Percentiles rank a stretch among this genome's conserved stretches.
These are phyloP conservation scores for Colletotrichum tofieldiae DNA, from an alignment of 2,329 filamentous ascomycete genomes.

Conservation along the genomic window DNA sequence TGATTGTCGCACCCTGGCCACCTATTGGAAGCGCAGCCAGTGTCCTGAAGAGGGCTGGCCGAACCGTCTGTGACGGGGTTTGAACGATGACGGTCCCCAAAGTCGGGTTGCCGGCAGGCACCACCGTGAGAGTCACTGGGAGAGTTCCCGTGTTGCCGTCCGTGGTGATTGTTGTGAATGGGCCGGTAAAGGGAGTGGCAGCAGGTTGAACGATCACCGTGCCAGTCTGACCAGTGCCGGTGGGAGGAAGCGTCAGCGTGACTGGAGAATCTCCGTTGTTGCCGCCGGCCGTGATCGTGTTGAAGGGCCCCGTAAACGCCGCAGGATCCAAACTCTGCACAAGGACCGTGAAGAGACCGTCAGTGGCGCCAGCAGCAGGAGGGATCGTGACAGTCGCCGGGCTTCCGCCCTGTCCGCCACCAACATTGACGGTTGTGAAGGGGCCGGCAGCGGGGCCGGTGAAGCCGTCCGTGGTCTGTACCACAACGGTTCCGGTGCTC, in stretches of 20 bases:
- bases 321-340: constrained; percentile 17
- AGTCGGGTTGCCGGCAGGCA: constrained; percentile 25
- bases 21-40: constrained; percentile 21
- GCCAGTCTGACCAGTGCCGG: constrained; percentile 17
- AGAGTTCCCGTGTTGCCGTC: constrained; percentile 28
- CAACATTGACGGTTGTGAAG: constrained; percentile 21
- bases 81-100: constrained; percentile 36
- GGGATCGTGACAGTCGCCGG: constrained; percentile 29
- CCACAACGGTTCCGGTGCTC: constrained; percentile 25
- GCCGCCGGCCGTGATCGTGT: constrained; percentile 33
- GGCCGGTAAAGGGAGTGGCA: constrained; percentile 25
- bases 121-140: constrained; percentile 23
- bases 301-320: constrained; percentile 17
- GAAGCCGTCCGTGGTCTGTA: constrained; percentile 28
- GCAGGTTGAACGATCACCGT: constrained; percentile 33
- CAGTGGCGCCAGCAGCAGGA: neutral
- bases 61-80: constrained; percentile 8
- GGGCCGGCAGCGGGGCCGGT: constrained; percentile 22
- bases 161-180: constrained; percentile 35
- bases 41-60: constrained; percentile 9
- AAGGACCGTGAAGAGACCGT: constrained; percentile 13
- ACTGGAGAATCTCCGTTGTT: constrained; percentile 14
- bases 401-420: constrained; percentile 5
- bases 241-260: constrained; percentile 31
- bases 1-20: constrained; percentile 23